Evolutionary conservation across 2,329 filamentous ascomycete genomes (phyloP), one percentile per base, ranked within the genome.

Genomic region (Westerdykella sp.): DNA sequence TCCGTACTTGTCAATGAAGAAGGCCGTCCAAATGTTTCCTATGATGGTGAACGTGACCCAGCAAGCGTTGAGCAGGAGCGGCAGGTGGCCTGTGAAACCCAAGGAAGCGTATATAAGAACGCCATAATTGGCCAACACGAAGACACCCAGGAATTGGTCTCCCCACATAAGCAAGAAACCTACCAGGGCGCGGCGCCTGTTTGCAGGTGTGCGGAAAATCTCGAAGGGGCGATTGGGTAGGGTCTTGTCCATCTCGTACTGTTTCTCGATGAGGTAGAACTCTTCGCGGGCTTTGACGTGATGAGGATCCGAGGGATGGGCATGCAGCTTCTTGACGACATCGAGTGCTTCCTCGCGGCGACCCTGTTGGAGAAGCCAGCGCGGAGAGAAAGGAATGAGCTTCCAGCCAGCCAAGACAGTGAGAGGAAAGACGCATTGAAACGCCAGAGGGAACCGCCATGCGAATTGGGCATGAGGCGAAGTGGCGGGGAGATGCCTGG

Each of bases 391-490:
- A 1, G 67, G 68, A 9, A 74, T 59, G 51, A 60, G 66, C 6
- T 56, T 57, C 31, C 59, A 66, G 13, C 66, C 67, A 12, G 57
- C 53, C 0, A 73, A 59, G 4, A 74, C 60, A 10, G 71, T 53
- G 4, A 72, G 41, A 0, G 71, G 63, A 14, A 68, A 68, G 3
- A 66, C 54, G 25, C 57, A 63, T 48, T 73, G 71, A 38, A 74
- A 66, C 0, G 70, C 69, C 3, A 75, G 57, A 1, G 70, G 69
- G 42, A 72, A 71, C 11, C 70, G 59, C 74, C 74, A 77, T 6
- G 67, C 52, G 41, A 71, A 70, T 1, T 57, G 55, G 1, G 63
- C 60, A 31, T 49, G 34, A 9, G 56, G 47, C 0, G 60, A 53
- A 3, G 59, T 60, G 16, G 53, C 52, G 6, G 57, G 62, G 51